A percentile compares a stretch with the other conserved stretches of the same genome.
These are phyloP conservation scores for Epichloe amarillans DNA, from an alignment of 2,329 filamentous ascomycete genomes.

Conservation along the genomic window DNA sequence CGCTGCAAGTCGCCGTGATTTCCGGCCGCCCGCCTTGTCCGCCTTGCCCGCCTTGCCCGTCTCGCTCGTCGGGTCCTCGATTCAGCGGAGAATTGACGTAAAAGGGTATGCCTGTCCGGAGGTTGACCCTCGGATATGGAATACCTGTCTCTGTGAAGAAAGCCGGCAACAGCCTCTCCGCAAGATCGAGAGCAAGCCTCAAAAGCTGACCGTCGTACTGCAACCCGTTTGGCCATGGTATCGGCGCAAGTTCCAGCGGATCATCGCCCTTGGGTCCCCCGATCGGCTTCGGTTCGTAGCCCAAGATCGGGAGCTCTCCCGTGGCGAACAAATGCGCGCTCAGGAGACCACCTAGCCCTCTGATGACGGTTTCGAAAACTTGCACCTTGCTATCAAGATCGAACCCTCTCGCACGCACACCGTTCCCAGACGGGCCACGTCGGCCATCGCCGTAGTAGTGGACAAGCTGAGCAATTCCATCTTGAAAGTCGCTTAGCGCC, in stretches of 20 bases:
- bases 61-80: conserved; percentile 26
- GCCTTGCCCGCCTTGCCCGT: conserved; percentile 21
- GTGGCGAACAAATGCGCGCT: conserved; percentile 90
- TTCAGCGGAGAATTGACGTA: conserved; percentile 78
- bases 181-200: conserved; percentile 77
- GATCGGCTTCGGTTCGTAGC: conserved; percentile 46
- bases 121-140: conserved; percentile 87
- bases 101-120: conserved; percentile 82
- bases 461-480: conserved; percentile 63
- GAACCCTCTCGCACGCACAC: conserved; percentile 65
- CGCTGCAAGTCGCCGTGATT: conserved; percentile 91
- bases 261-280: conserved; percentile 18
- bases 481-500: conserved; percentile 63
- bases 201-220: conserved; percentile 82
- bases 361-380: conserved; percentile 95
- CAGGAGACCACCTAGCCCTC: conserved; percentile 78
- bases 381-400: conserved; percentile 97
- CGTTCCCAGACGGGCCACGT: conserved; percentile 51
- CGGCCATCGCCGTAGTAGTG: conserved; percentile 78
- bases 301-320: conserved; percentile 74
- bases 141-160: conserved; percentile 87
- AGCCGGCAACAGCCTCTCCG: conserved; percentile 70
- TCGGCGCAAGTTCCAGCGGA: conserved; percentile 36
- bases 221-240: conserved; percentile 64
- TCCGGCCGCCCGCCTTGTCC: conserved; percentile 36